Evolutionary conservation across 129 eudicot species (phyloP).

Genomic region (Silybum marianum): DNA sequence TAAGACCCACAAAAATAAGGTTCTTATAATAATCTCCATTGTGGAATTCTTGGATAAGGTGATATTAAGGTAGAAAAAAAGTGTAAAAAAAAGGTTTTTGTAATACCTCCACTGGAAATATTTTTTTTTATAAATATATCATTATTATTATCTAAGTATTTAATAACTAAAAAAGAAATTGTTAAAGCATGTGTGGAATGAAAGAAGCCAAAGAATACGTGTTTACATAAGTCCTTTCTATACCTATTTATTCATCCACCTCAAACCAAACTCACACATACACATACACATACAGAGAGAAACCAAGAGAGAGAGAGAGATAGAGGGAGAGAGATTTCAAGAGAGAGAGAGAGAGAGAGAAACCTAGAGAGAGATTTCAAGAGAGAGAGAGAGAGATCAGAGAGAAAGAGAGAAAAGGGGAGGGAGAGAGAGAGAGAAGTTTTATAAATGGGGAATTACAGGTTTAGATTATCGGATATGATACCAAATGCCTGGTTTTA

Average conservation of each 20-base stretch:
- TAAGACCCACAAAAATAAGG: no score
- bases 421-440: not conserved
- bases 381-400: slow-evolving; percentile 5
- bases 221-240: not conserved
- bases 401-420: not conserved
- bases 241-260: slow-evolving; percentile 23
- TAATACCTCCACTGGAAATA: no score
- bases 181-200: not conserved
- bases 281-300: not conserved
- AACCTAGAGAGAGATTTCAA: not conserved
- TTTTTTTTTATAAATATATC: no score
- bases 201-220: not conserved
- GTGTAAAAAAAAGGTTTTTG: no score
- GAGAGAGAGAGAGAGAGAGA: not conserved
- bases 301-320: slow-evolving; percentile 3
- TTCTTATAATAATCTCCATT: no score
- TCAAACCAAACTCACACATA: not conserved
- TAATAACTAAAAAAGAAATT: no score
- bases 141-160: no score
- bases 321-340: not conserved
- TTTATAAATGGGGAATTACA: slow-evolving; percentile 62
- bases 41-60: no score
- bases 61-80: no score
- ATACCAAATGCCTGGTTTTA: slow-evolving; percentile 88
- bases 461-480: slow-evolving; percentile 71